These are phyloP conservation scores for Trebouxia gelatinosa DNA, from an alignment of 163 green algal species.

Conservation along the genomic window DNA sequence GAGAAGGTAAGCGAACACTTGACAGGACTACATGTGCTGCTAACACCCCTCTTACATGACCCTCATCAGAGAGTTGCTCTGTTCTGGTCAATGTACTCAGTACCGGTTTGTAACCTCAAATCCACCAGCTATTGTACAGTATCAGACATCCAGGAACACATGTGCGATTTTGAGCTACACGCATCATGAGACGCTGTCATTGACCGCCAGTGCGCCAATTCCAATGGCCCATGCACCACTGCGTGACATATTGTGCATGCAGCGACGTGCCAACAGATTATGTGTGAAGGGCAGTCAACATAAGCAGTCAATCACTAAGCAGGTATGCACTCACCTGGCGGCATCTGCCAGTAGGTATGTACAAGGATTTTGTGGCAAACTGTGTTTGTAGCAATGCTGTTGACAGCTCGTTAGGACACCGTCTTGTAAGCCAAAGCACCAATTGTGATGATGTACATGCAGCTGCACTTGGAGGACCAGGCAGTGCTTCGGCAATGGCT, in stretches of 20 bases:
- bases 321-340: too few species aligned
- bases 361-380: not conserved
- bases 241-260: not conserved
- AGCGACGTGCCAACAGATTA: too few species aligned
- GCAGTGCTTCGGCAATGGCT: constrained; percentile 5
- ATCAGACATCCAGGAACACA: not conserved
- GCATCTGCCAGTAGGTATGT: not conserved
- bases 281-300: not conserved
- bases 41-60: not conserved
- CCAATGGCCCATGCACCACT: too few species aligned
- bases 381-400: not conserved
- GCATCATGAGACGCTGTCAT: not conserved
- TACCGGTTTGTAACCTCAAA: not conserved
- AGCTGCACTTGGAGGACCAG: constrained; percentile 4
- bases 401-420: not conserved
- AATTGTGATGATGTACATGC: not conserved
- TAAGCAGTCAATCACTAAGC: too few species aligned
- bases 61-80: not conserved
- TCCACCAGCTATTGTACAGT: not conserved
- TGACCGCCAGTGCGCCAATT: too few species aligned
- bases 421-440: not conserved
- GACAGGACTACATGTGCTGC: not conserved
- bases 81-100: not conserved
- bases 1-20: not conserved
- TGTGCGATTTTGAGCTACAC: not conserved